Base-by-base conservation (phyloP, 2,329 filamentous ascomycete genomes). In the Thermothelomyces thermophilus region DNA sequence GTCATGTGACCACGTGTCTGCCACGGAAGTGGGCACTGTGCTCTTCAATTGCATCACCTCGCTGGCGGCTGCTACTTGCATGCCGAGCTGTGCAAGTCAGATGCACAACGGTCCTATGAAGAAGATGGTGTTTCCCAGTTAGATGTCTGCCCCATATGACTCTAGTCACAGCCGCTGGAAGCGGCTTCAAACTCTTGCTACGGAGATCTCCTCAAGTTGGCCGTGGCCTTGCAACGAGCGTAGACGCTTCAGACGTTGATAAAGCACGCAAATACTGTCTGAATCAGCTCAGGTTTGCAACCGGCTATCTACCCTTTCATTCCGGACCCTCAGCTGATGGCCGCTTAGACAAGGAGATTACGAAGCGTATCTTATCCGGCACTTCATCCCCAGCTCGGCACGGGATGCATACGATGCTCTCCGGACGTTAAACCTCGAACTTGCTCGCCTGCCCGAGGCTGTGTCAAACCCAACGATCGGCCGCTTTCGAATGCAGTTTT, bases 401-500 rank as follows among this genome's bases (percentile, higher is more conserved):
- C 83, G 83, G 62, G 84, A 94, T 68, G 85, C 88, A 58, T 96
- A 97, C 70, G 80, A 95, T 59, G 89, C 90, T 52, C 82, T 98
- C 51, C 87, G 91, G 56, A 86, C 90, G 44, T 83, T 98, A 67
- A 98, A 98, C 65, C 79, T 97, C 61, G 91, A 96, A 67, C 80
- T 96, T 53, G 87, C 91, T 39, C 81, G 87, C 50, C 86, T 97
- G 55, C 89, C 93, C 50, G 91, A 97, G 68, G 82, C 87, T 11
- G 90, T 93, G 17, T 93, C 87, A 41, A 93, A 86, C 53, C 82
- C 87, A n/a, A 85, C 84, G 3, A 87, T 97, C 53, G 91, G 89
- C 43, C 76, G 84, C 46, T 82, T 97, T 76, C 89, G 93, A 56
- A 84, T 95, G 68, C 88, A 95, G 66, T 97, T 97, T 73, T 97